Percentiles rank a stretch among this genome's conserved stretches.
phyloP scores from a whole-genome alignment of 2,329 filamentous ascomycete species.

The Talaromyces sp. region DNA sequence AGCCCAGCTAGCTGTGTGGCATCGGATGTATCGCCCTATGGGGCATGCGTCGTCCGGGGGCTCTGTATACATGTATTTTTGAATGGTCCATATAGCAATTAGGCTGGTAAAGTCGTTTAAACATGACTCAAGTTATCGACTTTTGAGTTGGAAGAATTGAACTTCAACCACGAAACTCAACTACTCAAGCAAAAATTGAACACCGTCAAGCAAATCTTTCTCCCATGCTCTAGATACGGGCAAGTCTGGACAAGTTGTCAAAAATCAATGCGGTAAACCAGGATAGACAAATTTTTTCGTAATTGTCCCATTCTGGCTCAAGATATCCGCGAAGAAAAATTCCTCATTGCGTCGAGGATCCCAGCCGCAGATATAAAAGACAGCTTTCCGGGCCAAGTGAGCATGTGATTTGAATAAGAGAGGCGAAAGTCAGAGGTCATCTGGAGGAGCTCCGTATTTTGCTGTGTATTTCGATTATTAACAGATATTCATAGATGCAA shows the following conservation, averaged over 20 bases:
- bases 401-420: slow-evolving; percentile 28
- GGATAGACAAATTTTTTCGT: slow-evolving; percentile 40
- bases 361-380: slow-evolving; percentile 45
- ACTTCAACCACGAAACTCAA: too few species aligned
- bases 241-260: slow-evolving; percentile 24
- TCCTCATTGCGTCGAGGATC: slow-evolving; percentile 48
- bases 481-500: background rate
- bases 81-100: too few species aligned
- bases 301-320: slow-evolving; percentile 32
- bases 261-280: slow-evolving; percentile 32
- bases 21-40: too few species aligned
- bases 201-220: slow-evolving; percentile 19
- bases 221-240: slow-evolving; percentile 27
- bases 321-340: slow-evolving; percentile 40
- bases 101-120: too few species aligned
- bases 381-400: slow-evolving; percentile 28
- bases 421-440: slow-evolving; percentile 38
- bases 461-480: slow-evolving; percentile 6
- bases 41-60: too few species aligned
- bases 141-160: too few species aligned
- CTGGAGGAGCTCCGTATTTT: slow-evolving; percentile 21
- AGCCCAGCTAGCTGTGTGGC: too few species aligned
- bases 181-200: slow-evolving; percentile 5
- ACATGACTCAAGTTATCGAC: too few species aligned
- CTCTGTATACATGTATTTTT: too few species aligned